These are phyloP conservation scores for Pleurotus pulmonarius DNA, from an alignment of 768 basidiomycete genomes.

Conservation along the genomic window DNA sequence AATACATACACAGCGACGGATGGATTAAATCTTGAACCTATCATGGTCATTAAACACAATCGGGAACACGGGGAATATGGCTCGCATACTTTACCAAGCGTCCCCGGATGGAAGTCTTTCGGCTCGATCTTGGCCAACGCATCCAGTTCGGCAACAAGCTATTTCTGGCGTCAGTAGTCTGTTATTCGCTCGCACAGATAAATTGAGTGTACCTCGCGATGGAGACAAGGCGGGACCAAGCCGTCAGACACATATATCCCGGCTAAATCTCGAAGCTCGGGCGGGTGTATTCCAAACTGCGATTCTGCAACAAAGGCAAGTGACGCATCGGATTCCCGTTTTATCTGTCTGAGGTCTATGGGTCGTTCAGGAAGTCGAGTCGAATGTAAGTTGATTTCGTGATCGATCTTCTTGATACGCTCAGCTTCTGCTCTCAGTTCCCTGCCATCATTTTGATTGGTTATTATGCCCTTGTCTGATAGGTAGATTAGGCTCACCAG, in stretches of 20 bases:
- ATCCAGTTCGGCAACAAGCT: conserved; percentile 12
- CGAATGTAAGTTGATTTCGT: neutral
- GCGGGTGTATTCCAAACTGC: neutral
- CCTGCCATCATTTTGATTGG: neutral
- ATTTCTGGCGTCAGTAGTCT: neutral
- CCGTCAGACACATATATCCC: conserved; percentile 10
- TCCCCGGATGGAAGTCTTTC: conserved; percentile 13
- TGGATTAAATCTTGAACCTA: conserved; percentile 16
- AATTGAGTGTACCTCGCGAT: conserved; percentile 8
- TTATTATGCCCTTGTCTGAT: neutral
- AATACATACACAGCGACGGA: conserved; percentile 11
- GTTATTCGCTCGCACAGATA: neutral
- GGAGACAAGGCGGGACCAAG: conserved; percentile 10
- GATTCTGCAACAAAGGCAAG: neutral
- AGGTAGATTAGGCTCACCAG: neutral
- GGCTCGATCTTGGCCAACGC: conserved; percentile 10
- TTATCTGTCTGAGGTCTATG: neutral
- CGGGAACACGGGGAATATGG: neutral
- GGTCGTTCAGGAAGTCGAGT: neutral
- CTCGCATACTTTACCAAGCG: conserved; percentile 8
- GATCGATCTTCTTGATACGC: conserved; percentile 4
- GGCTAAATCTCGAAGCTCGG: neutral
- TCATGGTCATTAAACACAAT: neutral
- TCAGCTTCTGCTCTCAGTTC: conserved; percentile 6
- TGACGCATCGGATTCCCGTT: neutral